Evolutionary conservation across 2,329 filamentous ascomycete species (phyloP), one percentile per base, ranked within the genome.

Genomic region (Myriosclerotinia duriaeana): DNA sequence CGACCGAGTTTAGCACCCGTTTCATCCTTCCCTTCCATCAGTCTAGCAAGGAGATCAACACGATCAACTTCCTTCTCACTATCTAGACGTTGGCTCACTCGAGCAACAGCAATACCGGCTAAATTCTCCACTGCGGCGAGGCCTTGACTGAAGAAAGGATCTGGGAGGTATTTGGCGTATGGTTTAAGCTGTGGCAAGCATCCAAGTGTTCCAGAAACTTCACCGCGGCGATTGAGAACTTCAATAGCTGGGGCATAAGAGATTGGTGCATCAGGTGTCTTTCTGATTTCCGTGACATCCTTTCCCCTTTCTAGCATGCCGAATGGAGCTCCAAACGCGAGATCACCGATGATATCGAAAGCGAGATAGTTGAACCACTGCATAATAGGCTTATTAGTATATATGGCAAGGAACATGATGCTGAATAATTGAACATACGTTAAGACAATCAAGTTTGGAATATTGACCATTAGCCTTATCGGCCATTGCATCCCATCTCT

Each of bases 21-120:
- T 67, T 91, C 89, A 76, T 97, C 92, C 66, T 90, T 88, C 56
- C 91, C 92, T 78, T 96, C 90, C 86, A 96, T 93, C 11, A 97
- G 81, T 1, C 91, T 85, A 1, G 90, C 88, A 3, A 97, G 87
- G 0, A 97, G 84, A 73, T 97, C 93, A 61, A 89, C 88, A 68
- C 93, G 89, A 53, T 86, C 83, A 26, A 85, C 83, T 5, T 85
- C 79, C 20, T 89, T 87, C 67, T 86, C 86, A 67, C 86, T 85
- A 15, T 89, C 88, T 1, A 96, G 81, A n/a, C 93, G 86, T n/a
- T 85, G 82, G 70, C 88, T 88, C 60, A 97, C 93, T 8, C 91
- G 85, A 0, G 93, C 91, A 67, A 94, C 89, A 42, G 93, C 93
- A 71, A 97, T 96, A 50, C 93, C 93, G 0, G 92, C 91, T 1